Percentiles rank a stretch among this genome's conserved stretches.
phyloP scores from a whole-genome alignment of 371 early-diverging fungal genomes.

The Apophysomyces sp. region DNA sequence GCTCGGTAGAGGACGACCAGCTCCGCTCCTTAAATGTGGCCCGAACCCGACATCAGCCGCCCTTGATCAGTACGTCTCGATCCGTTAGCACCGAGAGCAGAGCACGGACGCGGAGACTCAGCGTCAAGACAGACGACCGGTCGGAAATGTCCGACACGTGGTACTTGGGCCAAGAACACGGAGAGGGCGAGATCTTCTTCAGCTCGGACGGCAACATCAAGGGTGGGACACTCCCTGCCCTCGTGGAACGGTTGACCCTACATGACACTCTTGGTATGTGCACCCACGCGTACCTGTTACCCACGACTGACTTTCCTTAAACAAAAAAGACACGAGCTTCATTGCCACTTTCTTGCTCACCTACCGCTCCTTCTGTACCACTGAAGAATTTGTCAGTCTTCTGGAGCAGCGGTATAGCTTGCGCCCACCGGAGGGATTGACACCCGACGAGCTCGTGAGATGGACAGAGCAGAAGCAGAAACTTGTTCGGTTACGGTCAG shows the following conservation, averaged over 20 bases:
- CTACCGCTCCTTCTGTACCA: slow-evolving; percentile 82
- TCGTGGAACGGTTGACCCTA: slow-evolving; percentile 87
- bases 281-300: background rate
- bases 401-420: slow-evolving; percentile 76
- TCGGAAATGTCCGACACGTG: slow-evolving; percentile 20
- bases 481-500: slow-evolving; percentile 76
- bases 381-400: slow-evolving; percentile 70
- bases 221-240: slow-evolving; percentile 82
- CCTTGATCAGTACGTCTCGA: background rate
- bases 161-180: slow-evolving; percentile 77
- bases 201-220: slow-evolving; percentile 79
- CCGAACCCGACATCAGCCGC: background rate
- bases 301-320: background rate
- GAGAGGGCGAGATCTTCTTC: slow-evolving; percentile 72
- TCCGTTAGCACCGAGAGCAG: background rate
- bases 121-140: slow-evolving; percentile 15
- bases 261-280: slow-evolving; percentile 65
- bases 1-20: background rate
- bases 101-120: slow-evolving; percentile 18
- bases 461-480: slow-evolving; percentile 88
- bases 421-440: slow-evolving; percentile 68
- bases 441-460: slow-evolving; percentile 62
- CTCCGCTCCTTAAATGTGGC: background rate
- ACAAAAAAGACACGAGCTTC: slow-evolving; percentile 69
- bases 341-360: slow-evolving; percentile 85